Evolutionary conservation across 805 yeast genomes (phyloP).

Genomic region (Suhomyces faveliae): DNA sequence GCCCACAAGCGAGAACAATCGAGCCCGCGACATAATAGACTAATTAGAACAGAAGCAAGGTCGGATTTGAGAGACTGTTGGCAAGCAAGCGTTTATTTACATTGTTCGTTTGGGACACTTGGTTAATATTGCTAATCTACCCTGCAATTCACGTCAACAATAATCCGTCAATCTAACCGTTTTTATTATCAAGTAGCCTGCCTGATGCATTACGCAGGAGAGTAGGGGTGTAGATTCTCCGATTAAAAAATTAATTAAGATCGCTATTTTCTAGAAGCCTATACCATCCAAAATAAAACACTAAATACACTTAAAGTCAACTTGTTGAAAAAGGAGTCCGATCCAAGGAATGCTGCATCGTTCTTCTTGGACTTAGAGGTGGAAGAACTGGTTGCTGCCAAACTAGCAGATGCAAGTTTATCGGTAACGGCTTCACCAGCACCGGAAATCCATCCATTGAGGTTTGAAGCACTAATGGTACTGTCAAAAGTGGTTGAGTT

Average conservation of each 20-base stretch:
- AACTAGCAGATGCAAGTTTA: constrained; percentile 26
- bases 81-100: neutral
- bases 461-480: constrained; percentile 42
- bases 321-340: constrained; percentile 10
- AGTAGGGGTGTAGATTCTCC: neutral
- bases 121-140: neutral
- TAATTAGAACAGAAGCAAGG: neutral
- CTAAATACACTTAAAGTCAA: constrained; percentile 9
- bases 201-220: neutral
- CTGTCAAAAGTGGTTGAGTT: constrained; percentile 50
- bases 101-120: too few relatives aligned
- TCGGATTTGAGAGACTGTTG: neutral
- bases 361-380: constrained; percentile 24
- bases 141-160: neutral
- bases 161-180: neutral
- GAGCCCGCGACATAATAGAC: neutral
- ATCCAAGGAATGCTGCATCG: constrained; percentile 13
- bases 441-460: constrained; percentile 45
- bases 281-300: constrained; percentile 10
- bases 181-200: neutral
- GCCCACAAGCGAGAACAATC: neutral
- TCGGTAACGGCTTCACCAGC: constrained; percentile 29
- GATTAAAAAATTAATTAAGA: neutral
- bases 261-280: neutral
- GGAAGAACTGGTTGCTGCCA: constrained; percentile 17